phyloP scores from a whole-genome alignment of 805 yeast species.

The Schizosaccharomyces japonicus region DNA sequence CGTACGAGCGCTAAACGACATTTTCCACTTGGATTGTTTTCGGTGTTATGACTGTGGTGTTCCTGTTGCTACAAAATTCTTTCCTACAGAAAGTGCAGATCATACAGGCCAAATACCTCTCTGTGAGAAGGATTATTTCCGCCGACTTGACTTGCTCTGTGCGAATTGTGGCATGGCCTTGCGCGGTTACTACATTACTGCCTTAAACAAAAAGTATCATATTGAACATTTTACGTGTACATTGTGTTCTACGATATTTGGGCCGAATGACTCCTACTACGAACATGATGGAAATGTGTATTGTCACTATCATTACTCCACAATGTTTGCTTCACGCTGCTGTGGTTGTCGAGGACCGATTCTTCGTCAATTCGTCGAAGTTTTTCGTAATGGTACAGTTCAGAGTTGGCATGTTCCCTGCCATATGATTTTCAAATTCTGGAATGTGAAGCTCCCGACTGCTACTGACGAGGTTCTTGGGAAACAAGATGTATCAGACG shows the following conservation, averaged over 20 bases:
- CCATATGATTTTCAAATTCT: conserved; percentile 87
- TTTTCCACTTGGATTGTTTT: conserved; percentile 10
- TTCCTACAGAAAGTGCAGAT: conserved; percentile 39
- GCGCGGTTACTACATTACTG: conserved; percentile 82
- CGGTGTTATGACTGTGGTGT: conserved; percentile 39
- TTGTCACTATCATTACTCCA: conserved; percentile 85
- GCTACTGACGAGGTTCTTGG: conserved; percentile 21
- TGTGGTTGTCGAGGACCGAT: conserved; percentile 85
- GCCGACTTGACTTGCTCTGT: conserved; percentile 65
- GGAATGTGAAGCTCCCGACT: conserved; percentile 54
- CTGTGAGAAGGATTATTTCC: conserved; percentile 84
- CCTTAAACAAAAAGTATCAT: conserved; percentile 75
- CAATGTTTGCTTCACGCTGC: conserved; percentile 62
- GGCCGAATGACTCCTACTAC: conserved; percentile 73
- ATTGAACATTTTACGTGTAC: conserved; percentile 87
- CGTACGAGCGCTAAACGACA: conserved; percentile 9
- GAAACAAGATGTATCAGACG: too few relatives aligned
- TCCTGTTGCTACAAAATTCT: conserved; percentile 66
- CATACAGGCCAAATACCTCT: conserved; percentile 29
- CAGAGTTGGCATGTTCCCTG: conserved; percentile 99
- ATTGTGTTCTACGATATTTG: conserved; percentile 65
- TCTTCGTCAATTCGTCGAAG: conserved; percentile 79
- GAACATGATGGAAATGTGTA: conserved; percentile 64
- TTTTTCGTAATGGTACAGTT: conserved; percentile 68
- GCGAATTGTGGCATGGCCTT: conserved; percentile 63